phyloP scores from a whole-genome alignment of 768 basidiomycete species.

The Psilocybe azurescens region DNA sequence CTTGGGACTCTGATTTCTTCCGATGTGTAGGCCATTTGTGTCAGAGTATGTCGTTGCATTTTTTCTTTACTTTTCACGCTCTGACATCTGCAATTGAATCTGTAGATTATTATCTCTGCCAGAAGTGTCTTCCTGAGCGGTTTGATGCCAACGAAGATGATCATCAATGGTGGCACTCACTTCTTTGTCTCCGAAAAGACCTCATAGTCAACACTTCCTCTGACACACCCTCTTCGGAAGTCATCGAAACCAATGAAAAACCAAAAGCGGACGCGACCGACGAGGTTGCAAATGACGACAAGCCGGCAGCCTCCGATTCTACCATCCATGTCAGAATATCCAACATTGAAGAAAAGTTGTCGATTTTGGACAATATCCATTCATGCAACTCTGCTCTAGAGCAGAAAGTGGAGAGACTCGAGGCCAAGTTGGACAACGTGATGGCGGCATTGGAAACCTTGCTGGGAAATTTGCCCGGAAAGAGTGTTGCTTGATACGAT shows the following conservation, averaged over 20 bases:
- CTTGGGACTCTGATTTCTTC: background rate
- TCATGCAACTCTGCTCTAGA: background rate
- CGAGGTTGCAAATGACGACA: background rate
- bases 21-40: conserved; percentile 1
- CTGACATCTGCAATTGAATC: background rate
- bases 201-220: background rate
- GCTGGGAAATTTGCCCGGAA: background rate
- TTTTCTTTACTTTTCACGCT: background rate
- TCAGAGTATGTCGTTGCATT: background rate
- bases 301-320: background rate
- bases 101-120: conserved; percentile 4
- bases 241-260: background rate
- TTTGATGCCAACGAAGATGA: conserved; percentile 1
- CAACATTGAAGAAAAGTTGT: background rate
- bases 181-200: conserved; percentile 11
- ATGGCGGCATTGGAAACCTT: background rate
- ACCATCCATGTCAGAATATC: background rate
- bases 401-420: background rate
- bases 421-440: conserved; percentile 4
- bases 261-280: background rate
- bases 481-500: too few relatives aligned
- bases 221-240: background rate
- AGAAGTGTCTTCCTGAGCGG: background rate
- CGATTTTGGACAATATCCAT: background rate
- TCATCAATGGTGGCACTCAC: conserved; percentile 18